Evolutionary conservation across 2,329 filamentous ascomycete species (phyloP).

Genomic region (Fusarium annulatum): DNA sequence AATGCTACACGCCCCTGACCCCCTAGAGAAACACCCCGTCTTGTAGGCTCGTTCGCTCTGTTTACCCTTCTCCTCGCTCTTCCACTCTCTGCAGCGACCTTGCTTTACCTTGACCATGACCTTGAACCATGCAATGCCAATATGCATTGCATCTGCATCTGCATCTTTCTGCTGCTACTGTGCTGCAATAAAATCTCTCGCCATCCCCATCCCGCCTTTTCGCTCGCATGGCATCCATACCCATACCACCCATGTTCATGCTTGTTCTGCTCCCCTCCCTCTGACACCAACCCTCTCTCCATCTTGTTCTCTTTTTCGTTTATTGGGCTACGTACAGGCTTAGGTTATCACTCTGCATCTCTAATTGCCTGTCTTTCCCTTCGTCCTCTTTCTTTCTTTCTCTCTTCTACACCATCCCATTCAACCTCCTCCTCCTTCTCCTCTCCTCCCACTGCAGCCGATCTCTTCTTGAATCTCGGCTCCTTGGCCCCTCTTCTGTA

Average conservation of each 20-base stretch:
- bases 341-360: slow-evolving; percentile 9
- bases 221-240: slow-evolving; percentile 24
- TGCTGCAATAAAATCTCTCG: slow-evolving; percentile 38
- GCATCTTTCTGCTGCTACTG: slow-evolving; percentile 18
- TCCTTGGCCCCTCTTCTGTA: slow-evolving; percentile 19
- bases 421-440: background rate
- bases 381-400: slow-evolving; percentile 1
- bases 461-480: slow-evolving; percentile 23
- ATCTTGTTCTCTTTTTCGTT: slow-evolving; percentile 25
- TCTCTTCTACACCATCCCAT: slow-evolving; percentile 3
- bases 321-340: slow-evolving; percentile 21
- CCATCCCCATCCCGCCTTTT: slow-evolving; percentile 37
- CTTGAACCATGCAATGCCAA: slow-evolving; percentile 23
- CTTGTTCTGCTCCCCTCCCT: slow-evolving; percentile 17
- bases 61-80: slow-evolving; percentile 9
- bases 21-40: slow-evolving; percentile 15
- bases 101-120: slow-evolving; percentile 17
- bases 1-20: slow-evolving; percentile 9
- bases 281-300: slow-evolving; percentile 9
- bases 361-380: slow-evolving; percentile 1
- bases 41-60: slow-evolving; percentile 4
- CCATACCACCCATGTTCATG: slow-evolving; percentile 9
- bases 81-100: background rate
- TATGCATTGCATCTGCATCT: slow-evolving; percentile 24
- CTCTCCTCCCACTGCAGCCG: background rate